Percentiles rank a stretch among this genome's conserved stretches.
Evolutionary conservation across 352 stramenopile species (phyloP).

Genomic region (Pythium utonaiense): DNA sequence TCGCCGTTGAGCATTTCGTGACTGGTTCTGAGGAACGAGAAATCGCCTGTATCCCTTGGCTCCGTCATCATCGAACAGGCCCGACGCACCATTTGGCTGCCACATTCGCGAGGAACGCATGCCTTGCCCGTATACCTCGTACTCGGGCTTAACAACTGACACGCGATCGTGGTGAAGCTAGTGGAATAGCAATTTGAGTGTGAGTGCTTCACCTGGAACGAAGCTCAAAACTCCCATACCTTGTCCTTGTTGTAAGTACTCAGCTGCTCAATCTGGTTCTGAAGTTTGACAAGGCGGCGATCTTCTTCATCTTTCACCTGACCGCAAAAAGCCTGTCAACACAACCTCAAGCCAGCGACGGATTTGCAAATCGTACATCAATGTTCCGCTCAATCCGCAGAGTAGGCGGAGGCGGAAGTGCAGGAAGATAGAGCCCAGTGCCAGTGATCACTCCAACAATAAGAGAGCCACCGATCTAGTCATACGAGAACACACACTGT

Average conservation of each 20-base stretch:
- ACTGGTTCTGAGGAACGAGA: constrained; percentile 29
- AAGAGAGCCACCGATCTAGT: constrained; percentile 81
- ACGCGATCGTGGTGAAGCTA: constrained; percentile 63
- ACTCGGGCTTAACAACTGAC: constrained; percentile 57
- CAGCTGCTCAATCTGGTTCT: constrained; percentile 89
- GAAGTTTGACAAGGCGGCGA: constrained; percentile 89
- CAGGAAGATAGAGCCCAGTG: constrained; percentile 91
- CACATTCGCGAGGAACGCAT: constrained; percentile 24
- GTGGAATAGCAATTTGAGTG: too few relatives aligned
- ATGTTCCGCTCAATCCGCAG: constrained; percentile 95
- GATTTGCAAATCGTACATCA: constrained; percentile 59
- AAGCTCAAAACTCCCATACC: too few relatives aligned
- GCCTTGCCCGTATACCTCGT: constrained; percentile 40
- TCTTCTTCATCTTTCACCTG: constrained; percentile 94
- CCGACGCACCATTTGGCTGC: constrained; percentile 19
- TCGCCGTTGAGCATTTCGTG: constrained; percentile 29
- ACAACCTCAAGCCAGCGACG: too few relatives aligned
- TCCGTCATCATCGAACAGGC: constrained; percentile 38
- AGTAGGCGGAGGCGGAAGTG: constrained; percentile 91
- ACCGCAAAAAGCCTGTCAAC: too few relatives aligned
- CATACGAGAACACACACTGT: too few relatives aligned
- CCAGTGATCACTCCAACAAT: constrained; percentile 90
- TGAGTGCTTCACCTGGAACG: too few relatives aligned
- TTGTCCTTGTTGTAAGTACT: constrained; percentile 82
- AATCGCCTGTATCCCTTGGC: constrained; percentile 39